Conservation (phyloP, 805 yeast genomes). For the Candida wancherniae region DNA sequence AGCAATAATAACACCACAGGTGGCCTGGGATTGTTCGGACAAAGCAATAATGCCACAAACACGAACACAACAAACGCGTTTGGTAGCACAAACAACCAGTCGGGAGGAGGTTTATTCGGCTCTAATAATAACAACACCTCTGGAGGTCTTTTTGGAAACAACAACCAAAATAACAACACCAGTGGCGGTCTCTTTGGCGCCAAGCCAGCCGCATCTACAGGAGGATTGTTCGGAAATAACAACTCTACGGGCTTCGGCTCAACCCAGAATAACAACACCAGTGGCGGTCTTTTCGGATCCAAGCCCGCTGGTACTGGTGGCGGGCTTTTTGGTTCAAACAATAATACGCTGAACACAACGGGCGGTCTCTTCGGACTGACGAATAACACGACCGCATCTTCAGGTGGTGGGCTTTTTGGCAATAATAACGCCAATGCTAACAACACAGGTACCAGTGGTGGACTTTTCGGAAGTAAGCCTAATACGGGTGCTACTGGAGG, state of each 20-base stretch:
- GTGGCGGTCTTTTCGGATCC: conserved; percentile 31
- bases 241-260: conserved; percentile 15
- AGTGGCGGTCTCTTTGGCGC: conserved; percentile 31
- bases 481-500: conserved; percentile 13
- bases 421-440: conserved; percentile 17
- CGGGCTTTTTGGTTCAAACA: conserved; percentile 16
- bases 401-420: conserved; percentile 23
- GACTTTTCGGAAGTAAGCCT: conserved; percentile 15
- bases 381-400: conserved; percentile 5
- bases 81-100: conserved; percentile 8
- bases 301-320: conserved; percentile 17
- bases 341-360: conserved; percentile 11
- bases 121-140: conserved; percentile 4
- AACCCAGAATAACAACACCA: conserved; percentile 17
- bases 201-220: conserved; percentile 13
- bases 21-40: conserved; percentile 17
- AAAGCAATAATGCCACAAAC: conserved; percentile 7
- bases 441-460: conserved; percentile 15
- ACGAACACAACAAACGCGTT: conserved; percentile 14
- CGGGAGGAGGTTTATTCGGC: conserved; percentile 5
- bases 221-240: conserved; percentile 13
- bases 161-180: conserved; percentile 16
- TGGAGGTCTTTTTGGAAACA: conserved; percentile 13
- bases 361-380: conserved; percentile 41
- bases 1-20: conserved; percentile 18